Evolutionary conservation across 495 filamentous ascomycete species (phyloP), one percentile per base, ranked within the genome.

Genomic region (Penicillium angulare): DNA sequence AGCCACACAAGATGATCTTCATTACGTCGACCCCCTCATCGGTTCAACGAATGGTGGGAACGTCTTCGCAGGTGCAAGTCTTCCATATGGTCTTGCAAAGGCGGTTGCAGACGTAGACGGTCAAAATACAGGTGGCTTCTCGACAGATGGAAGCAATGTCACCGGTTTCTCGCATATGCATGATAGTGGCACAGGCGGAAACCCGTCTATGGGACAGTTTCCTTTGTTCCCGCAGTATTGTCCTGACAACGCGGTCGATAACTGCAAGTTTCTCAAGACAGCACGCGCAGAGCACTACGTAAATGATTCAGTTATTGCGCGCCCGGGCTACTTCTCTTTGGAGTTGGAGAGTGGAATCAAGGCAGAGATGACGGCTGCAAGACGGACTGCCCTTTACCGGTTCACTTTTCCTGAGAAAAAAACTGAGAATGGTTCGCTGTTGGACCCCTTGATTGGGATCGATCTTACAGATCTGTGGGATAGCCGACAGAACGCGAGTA

Each of bases 21-120:
- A 50, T 23, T 66, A 71, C 38, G 63, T 83, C 7, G 65, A 82
- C 45, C 79, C 79, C 8, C 67, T 83, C 22, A 81, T 83, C 50
- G 79, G 79, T 13, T 77, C 77, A 53, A 76, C 61, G 22, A 77
- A 76, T 52, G 79, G 80, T 22, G 84, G 84, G 48, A 71, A 88
- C 73, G 84, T 89, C 33, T 90, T 90, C 50, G 68, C 86, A 3
- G 86, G 86, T 9, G 86, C 86, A 10, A 86, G 84, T n/a, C 64
- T 88, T 12, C 86, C 86, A 0, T 90, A 85, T 54, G 84, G 76
- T 62, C 83, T 90, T 71, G 85, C 85, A 21, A 89, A 90, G 63
- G 84, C 87, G 17, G 84, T 87, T 13, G 81, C 87, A 20, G 87
- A 90, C 58, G 84, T 83, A 24, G 79, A 79, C 44, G 80, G 78